Conservation (phyloP, 1,139 yeast genomes). For the Magnusiomyces fungicola region DNA sequence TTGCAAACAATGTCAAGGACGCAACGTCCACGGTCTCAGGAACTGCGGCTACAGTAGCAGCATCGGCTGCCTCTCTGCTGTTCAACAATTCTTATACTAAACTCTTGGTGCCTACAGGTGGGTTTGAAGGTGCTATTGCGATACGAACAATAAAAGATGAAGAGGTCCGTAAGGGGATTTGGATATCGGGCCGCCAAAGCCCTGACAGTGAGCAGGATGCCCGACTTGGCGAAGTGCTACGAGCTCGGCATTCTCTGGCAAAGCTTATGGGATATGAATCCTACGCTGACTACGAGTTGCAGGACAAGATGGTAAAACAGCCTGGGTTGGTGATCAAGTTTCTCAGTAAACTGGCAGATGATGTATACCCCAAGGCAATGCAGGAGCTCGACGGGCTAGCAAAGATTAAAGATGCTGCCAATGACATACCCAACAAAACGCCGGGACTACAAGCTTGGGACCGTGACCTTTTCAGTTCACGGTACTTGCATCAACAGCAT, state of each 20-base stretch:
- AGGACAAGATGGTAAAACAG: slow-evolving; percentile 82
- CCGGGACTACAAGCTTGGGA: slow-evolving; percentile 74
- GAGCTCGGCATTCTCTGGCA: slow-evolving; percentile 65
- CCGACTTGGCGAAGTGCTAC: slow-evolving; percentile 51
- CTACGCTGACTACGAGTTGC: slow-evolving; percentile 73
- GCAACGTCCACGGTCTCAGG: background rate
- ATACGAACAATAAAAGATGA: slow-evolving; percentile 53
- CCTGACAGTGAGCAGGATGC: slow-evolving; percentile 48
- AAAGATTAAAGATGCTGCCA: slow-evolving; percentile 32
- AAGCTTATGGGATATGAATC: slow-evolving; percentile 63
- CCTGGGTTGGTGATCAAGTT: slow-evolving; percentile 74
- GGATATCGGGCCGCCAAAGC: slow-evolving; percentile 64
- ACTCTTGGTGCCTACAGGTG: slow-evolving; percentile 60
- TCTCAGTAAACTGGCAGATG: slow-evolving; percentile 49
- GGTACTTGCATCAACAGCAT: slow-evolving; percentile 30
- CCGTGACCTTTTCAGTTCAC: slow-evolving; percentile 59
- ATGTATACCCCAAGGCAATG: slow-evolving; percentile 49
- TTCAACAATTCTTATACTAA: slow-evolving; percentile 7
- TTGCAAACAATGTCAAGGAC: background rate
- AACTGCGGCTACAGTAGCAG: background rate
- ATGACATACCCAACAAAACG: slow-evolving; percentile 29
- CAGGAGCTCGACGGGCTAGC: slow-evolving; percentile 42
- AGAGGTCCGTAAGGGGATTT: slow-evolving; percentile 54
- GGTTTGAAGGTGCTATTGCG: slow-evolving; percentile 59
- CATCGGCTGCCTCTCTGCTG: background rate